Conservation (phyloP, 2,329 filamentous ascomycete genomes). For the Fusarium luffae region DNA sequence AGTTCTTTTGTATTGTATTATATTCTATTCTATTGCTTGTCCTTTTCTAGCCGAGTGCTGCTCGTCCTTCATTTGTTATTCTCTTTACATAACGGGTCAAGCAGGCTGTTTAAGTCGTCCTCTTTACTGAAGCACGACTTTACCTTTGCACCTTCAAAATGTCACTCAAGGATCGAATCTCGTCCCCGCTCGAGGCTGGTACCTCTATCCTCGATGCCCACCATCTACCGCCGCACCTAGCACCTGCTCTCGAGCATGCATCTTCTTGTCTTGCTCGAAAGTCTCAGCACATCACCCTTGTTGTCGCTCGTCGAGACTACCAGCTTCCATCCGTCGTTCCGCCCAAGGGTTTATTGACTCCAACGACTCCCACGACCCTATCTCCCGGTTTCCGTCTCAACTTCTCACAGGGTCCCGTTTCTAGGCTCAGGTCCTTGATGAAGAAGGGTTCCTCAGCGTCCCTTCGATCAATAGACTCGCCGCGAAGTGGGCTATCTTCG, state of each 20-base stretch:
- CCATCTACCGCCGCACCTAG: constrained; percentile 66
- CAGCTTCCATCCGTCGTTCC: constrained; percentile 58
- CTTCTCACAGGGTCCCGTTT: constrained; percentile 48
- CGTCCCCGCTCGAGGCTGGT: constrained; percentile 71
- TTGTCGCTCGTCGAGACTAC: constrained; percentile 67
- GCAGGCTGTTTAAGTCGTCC: constrained; percentile 2
- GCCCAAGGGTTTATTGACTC: constrained; percentile 36
- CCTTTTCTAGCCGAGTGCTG: constrained; percentile 1
- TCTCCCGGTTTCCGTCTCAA: constrained; percentile 50
- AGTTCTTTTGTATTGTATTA: constrained; percentile 8
- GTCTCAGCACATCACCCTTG: constrained; percentile 65
- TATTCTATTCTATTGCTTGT: constrained; percentile 7
- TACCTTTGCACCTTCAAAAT: constrained; percentile 45
- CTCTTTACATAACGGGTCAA: constrained; percentile 1
- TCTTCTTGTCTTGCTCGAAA: constrained; percentile 67
- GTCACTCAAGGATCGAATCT: constrained; percentile 67
- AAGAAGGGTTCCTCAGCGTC: constrained; percentile 43
- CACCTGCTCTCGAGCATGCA: constrained; percentile 67
- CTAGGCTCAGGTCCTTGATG: constrained; percentile 49
- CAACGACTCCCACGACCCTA: constrained; percentile 45
- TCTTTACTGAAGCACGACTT: constrained; percentile 27
- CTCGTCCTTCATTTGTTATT: constrained; percentile 13
- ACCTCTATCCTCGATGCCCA: constrained; percentile 68
- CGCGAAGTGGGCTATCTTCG: constrained; percentile 46
- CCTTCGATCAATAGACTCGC: constrained; percentile 41